These are phyloP conservation scores for Phytophthora boehmeriae DNA, from an alignment of 352 stramenopile species.

Conservation along the genomic window DNA sequence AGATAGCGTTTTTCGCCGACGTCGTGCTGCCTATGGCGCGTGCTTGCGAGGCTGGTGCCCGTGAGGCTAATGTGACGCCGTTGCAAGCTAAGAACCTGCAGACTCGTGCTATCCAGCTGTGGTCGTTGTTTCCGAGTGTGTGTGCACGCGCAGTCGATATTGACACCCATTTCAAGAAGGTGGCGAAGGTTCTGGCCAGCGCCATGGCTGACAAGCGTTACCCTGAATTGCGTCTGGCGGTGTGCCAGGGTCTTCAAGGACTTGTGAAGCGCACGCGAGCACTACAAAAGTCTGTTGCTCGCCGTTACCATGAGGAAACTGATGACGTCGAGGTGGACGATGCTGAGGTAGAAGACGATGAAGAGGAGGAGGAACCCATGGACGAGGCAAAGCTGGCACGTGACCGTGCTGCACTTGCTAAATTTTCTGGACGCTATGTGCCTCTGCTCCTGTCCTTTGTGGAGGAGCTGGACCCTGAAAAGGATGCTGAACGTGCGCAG, in stretches of 20 bases:
- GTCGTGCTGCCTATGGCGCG: slow-evolving; percentile 75
- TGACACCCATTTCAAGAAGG: slow-evolving; percentile 82
- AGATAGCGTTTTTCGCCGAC: slow-evolving; percentile 77
- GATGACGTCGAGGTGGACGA: slow-evolving; percentile 49
- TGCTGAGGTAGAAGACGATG: slow-evolving; percentile 36
- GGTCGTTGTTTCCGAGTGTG: slow-evolving; percentile 83
- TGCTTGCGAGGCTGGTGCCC: slow-evolving; percentile 70
- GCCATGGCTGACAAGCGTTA: slow-evolving; percentile 89
- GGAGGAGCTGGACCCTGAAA: slow-evolving; percentile 79
- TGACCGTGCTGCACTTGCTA: slow-evolving; percentile 77
- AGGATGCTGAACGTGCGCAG: slow-evolving; percentile 73
- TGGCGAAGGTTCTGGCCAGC: slow-evolving; percentile 87
- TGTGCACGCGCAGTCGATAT: slow-evolving; percentile 77
- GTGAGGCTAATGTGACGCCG: slow-evolving; percentile 67
- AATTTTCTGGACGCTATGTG: slow-evolving; percentile 85
- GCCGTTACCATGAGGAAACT: slow-evolving; percentile 51
- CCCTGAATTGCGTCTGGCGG: slow-evolving; percentile 77
- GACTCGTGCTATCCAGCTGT: slow-evolving; percentile 81
- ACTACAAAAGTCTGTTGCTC: slow-evolving; percentile 40
- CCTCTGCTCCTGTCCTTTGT: slow-evolving; percentile 86
- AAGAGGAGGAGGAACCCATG: slow-evolving; percentile 59
- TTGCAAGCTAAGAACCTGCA: slow-evolving; percentile 78
- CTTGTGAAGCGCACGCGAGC: slow-evolving; percentile 78
- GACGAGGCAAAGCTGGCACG: slow-evolving; percentile 78
- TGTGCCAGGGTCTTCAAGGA: slow-evolving; percentile 86